Evolutionary conservation across 2,329 filamentous ascomycete genomes (phyloP), one percentile per base, ranked within the genome.

Genomic region (Zalaria sp.): DNA sequence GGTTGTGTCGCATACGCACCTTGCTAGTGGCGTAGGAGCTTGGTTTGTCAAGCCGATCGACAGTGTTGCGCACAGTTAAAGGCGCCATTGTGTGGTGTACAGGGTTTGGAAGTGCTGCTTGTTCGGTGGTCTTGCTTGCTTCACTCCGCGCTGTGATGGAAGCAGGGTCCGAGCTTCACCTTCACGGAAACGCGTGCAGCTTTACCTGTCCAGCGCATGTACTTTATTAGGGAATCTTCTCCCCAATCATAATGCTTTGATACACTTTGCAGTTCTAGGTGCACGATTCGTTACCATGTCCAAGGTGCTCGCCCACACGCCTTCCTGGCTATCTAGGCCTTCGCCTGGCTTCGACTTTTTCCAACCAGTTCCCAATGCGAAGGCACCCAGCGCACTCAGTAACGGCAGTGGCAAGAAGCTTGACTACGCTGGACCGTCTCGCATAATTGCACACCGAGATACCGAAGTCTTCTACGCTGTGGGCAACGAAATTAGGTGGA

Each of bases 401-500:
- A 43, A 40, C 35, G 28, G 28, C 26, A 18, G 18, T 35, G 28
- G 11, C 4, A 45, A 42, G 39, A 48, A 46, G 39, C 11, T 39
- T n/a, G 46, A 44, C 25, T 9, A 41, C 25, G 31, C 53, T n/a
- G 62, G 69, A 2, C 63, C 74, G 1, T 61, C 57, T 18, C 67
- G 66, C 48, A 87, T 79, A 0, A 80, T 96, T 53, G 88, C 87
- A 6, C 77, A 75, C 39, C 73, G 89, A 45, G 87, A 83, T 10
- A 86, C 83, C 1, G 88, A 98, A 55, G 68, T 96, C 6, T 96
- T 96, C 57, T 79, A 86, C 8, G 88, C 87, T 18, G 79, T 83
- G 34, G 88, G 88, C 38, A 88, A 82, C 52, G 85, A 96, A 61
- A 82, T 98, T 46, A 75, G 88, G 59, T 98, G 91, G 87, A 81